phyloP scores from a whole-genome alignment of 768 basidiomycete species.

The Lactarius sp. region DNA sequence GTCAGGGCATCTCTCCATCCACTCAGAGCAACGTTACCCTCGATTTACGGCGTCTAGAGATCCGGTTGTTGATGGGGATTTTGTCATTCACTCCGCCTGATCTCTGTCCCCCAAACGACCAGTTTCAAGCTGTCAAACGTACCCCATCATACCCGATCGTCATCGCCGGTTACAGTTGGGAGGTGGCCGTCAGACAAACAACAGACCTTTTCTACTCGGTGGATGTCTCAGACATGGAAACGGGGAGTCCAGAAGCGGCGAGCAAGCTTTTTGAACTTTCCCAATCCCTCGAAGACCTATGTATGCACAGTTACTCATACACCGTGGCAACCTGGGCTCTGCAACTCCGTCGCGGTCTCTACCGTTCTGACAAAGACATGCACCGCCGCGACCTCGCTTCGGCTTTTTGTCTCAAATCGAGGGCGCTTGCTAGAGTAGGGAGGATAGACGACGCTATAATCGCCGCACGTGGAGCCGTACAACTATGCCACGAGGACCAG shows the following conservation, averaged over 20 bases:
- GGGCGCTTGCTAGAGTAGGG: slow-evolving; percentile 12
- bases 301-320: slow-evolving; percentile 16
- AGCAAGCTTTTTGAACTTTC: slow-evolving; percentile 15
- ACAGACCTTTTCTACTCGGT: slow-evolving; percentile 14
- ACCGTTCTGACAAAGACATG: slow-evolving; percentile 13
- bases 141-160: slow-evolving; percentile 16
- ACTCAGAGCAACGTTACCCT: slow-evolving; percentile 6
- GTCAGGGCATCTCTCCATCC: slow-evolving; percentile 2
- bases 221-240: slow-evolving; percentile 2
- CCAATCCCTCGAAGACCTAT: slow-evolving; percentile 15
- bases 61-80: slow-evolving; percentile 8
- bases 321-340: slow-evolving; percentile 15
- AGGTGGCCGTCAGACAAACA: slow-evolving; percentile 6
- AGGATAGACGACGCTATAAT: not conserved
- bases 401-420: slow-evolving; percentile 8
- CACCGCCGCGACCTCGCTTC: slow-evolving; percentile 18
- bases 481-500: slow-evolving; percentile 14
- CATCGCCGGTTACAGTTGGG: slow-evolving; percentile 15
- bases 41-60: slow-evolving; percentile 20
- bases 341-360: slow-evolving; percentile 12
- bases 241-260: slow-evolving; percentile 8
- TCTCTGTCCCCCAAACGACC: slow-evolving; percentile 16
- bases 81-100: slow-evolving; percentile 13
- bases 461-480: slow-evolving; percentile 10
- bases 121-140: slow-evolving; percentile 7